These are phyloP conservation scores for Ramalina intermedia DNA, from an alignment of 495 filamentous ascomycete genomes.

Conservation along the genomic window DNA sequence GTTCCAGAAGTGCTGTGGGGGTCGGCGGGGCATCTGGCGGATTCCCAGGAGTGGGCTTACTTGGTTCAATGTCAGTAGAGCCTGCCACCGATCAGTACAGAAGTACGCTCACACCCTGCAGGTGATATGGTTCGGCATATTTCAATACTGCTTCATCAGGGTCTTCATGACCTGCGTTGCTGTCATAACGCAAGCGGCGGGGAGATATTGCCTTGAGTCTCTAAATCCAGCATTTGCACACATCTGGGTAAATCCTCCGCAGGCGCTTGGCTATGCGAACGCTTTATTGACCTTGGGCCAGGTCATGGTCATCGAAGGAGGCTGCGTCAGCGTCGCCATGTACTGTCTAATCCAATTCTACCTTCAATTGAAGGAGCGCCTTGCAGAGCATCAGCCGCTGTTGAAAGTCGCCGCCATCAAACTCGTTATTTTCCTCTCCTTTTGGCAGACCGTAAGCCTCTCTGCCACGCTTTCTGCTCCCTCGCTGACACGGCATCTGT, in stretches of 20 bases:
- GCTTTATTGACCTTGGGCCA: conserved; percentile 13
- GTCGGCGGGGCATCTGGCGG: conserved; percentile 46
- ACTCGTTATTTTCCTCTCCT: conserved; percentile 86
- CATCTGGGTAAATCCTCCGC: conserved; percentile 51
- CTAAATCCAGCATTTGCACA: conserved; percentile 66
- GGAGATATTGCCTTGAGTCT: conserved; percentile 64
- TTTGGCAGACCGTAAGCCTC: conserved; percentile 61
- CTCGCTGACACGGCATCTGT: neutral
- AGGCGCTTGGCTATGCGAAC: neutral
- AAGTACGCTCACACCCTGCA: conserved; percentile 14
- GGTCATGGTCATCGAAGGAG: conserved; percentile 54
- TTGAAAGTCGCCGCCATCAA: conserved; percentile 82
- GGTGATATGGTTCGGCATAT: conserved; percentile 76
- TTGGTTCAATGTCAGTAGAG: conserved; percentile 62
- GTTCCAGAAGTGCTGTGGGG: conserved; percentile 48
- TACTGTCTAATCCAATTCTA: conserved; percentile 89
- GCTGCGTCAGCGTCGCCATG: conserved; percentile 76
- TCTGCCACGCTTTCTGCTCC: neutral
- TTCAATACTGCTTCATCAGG: conserved; percentile 82
- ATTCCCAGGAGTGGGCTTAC: conserved; percentile 73
- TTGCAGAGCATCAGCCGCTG: conserved; percentile 59
- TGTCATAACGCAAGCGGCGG: conserved; percentile 53
- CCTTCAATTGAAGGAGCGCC: conserved; percentile 51
- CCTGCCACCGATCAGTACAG: conserved; percentile 1
- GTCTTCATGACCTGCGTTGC: conserved; percentile 73